Evolutionary conservation across 169 alveolate species (phyloP), one percentile per base, ranked within the genome.

Genomic region (Plasmodium falciparum): DNA sequence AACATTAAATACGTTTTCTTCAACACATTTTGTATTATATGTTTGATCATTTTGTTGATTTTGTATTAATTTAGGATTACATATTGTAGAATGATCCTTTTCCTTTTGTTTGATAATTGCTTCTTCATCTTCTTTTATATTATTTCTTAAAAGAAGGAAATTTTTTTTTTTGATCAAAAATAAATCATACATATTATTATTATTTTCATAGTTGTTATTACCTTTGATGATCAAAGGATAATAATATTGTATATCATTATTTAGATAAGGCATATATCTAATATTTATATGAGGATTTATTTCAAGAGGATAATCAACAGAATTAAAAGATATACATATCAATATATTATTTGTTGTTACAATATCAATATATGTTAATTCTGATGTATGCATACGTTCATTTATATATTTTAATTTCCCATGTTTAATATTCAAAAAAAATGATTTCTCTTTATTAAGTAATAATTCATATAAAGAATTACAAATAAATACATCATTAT

Each of bases 301-400:
- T 70, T 45, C 22, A 29, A 66, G 49, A 17, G 80, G 75, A 52
- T 63, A 47, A 29, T 15, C 39, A 6, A 45, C 1, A 26, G 72
- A 50, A 59, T 78, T 56, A 45, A 78, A 78, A 58, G 65, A 50
- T 45, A 78, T 50, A 4, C 69, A 49, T 49, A 78, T 47, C 4
- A 78, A 29, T 2, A 43, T 29, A 39, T 78, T 78, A 7, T 29
- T 20, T 17, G 49, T 26, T 3, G 89, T 78, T 26, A 78, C 26
- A 22, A 78, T 78, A 45, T 78, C 39, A 3, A 78, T 24, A 71
- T 3, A 26, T 52, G 78, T 65, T 2, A 66, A 7, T 3, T 29
- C 15, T 52, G 45, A 17, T 6, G 20, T 65, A 13, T 65, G 71
- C 24, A 39, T 66, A 26, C 71, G 52, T 78, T 78, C 89, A 61